Conservation (phyloP, 1,284 basidiomycete species). For the Bjerkandera adusta region DNA sequence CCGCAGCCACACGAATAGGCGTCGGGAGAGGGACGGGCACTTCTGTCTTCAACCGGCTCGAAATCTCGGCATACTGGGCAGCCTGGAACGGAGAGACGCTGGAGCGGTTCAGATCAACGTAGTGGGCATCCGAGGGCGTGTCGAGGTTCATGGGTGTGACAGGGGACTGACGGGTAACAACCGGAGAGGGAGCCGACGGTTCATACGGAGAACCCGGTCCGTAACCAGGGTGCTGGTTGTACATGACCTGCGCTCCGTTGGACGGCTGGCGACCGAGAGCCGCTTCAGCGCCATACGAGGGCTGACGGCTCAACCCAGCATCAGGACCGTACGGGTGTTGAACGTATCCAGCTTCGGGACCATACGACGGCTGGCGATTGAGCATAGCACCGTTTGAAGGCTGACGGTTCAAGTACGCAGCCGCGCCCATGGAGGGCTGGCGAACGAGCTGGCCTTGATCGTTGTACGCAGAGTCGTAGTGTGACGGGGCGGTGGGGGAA, state of each 20-base stretch:
- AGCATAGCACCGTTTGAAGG: slow-evolving; percentile 20
- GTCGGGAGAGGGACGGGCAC: slow-evolving; percentile 38
- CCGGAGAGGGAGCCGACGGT: slow-evolving; percentile 4
- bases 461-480: slow-evolving; percentile 26
- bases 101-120: slow-evolving; percentile 60
- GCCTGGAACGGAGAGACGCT: slow-evolving; percentile 74
- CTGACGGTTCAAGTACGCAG: slow-evolving; percentile 21
- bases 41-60: slow-evolving; percentile 46
- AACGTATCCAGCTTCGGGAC: slow-evolving; percentile 4
- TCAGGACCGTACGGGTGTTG: slow-evolving; percentile 6
- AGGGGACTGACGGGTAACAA: slow-evolving; percentile 17
- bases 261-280: slow-evolving; percentile 8
- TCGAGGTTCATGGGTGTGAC: slow-evolving; percentile 4
- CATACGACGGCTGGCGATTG: slow-evolving; percentile 13
- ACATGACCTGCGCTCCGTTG: too few species aligned
- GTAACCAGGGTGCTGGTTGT: background rate
- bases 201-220: slow-evolving; percentile 3
- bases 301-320: slow-evolving; percentile 2
- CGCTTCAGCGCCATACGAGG: slow-evolving; percentile 5
- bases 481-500: slow-evolving; percentile 29
- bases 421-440: slow-evolving; percentile 16
- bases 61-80: slow-evolving; percentile 69
- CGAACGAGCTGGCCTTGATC: slow-evolving; percentile 21
- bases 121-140: slow-evolving; percentile 36
- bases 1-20: slow-evolving; percentile 25